A percentile compares a stretch with the other conserved stretches of the same genome.
Evolutionary conservation across 257 asterid genomes (phyloP).

Genomic region (Gardenia jasminoides): DNA sequence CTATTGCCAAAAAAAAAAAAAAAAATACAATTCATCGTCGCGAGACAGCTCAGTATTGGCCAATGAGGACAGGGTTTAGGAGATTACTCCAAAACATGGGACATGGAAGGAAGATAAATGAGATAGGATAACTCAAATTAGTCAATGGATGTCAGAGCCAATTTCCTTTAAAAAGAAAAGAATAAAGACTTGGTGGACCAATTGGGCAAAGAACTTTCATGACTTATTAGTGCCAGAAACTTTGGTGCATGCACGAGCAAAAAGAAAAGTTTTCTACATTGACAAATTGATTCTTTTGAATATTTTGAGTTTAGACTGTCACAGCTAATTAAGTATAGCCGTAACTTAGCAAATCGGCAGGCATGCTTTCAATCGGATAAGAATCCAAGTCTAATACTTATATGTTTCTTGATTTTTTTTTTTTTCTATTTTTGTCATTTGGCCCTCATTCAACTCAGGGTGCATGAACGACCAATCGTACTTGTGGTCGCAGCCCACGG

Average conservation of each 20-base stretch:
- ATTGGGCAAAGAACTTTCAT: not conserved
- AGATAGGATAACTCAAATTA: not conserved
- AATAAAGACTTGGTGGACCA: slow-evolving; percentile 9
- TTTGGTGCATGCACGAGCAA: slow-evolving; percentile 23
- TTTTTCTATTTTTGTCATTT: not conserved
- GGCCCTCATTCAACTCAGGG: not conserved
- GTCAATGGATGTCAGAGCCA: slow-evolving; percentile 3
- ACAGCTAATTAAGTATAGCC: not conserved
- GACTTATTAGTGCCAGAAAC: slow-evolving; percentile 10
- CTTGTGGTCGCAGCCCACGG: not conserved
- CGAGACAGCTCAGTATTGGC: not conserved
- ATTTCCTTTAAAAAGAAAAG: not conserved
- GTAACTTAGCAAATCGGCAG: not conserved
- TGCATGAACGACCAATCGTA: not conserved
- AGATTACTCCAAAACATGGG: slow-evolving; percentile 8
- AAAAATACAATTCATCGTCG: not conserved
- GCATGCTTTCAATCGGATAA: slow-evolving; percentile 11
- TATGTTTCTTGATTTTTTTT: not conserved
- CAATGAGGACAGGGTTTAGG: not conserved
- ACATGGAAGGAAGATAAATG: not conserved
- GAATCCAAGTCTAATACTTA: not conserved
- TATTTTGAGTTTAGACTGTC: not conserved
- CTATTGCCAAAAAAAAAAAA: no score
- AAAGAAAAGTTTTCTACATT: not conserved
- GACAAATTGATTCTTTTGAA: not conserved